Conservation (phyloP, 371 early-diverging fungal genomes). For the Mortierella sp. region DNA sequence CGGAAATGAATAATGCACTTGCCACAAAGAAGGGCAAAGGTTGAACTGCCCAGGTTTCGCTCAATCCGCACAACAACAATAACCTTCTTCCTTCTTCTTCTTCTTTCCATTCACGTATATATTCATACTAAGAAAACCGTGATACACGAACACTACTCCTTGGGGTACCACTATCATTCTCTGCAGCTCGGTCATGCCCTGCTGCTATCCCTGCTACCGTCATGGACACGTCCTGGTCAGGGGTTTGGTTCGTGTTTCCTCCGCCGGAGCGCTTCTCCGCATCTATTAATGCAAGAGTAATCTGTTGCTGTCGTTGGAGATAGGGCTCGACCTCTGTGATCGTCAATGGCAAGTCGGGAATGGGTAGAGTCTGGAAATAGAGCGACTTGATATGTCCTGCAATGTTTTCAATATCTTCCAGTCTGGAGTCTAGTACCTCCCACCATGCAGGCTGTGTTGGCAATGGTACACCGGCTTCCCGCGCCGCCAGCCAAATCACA, state of each 20-base stretch:
- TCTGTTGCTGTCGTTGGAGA: slow-evolving; percentile 14
- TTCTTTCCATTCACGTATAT: background rate
- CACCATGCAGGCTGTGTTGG: slow-evolving; percentile 88
- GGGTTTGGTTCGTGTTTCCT: too few species aligned
- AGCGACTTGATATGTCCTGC: slow-evolving; percentile 70
- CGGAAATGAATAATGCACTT: background rate
- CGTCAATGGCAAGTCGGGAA: slow-evolving; percentile 61
- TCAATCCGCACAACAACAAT: too few species aligned
- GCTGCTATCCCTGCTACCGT: too few species aligned
- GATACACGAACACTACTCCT: slow-evolving; percentile 15
- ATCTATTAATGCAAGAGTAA: background rate
- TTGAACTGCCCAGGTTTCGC: too few species aligned
- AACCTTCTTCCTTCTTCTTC: background rate
- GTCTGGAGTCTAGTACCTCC: slow-evolving; percentile 84
- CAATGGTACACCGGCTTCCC: slow-evolving; percentile 68
- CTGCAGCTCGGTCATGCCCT: background rate
- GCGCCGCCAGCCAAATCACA: slow-evolving; percentile 86
- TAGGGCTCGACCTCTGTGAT: slow-evolving; percentile 56
- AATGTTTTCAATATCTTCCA: slow-evolving; percentile 73
- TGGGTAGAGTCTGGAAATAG: slow-evolving; percentile 62
- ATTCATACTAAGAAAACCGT: slow-evolving; percentile 29
- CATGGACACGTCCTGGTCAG: too few species aligned
- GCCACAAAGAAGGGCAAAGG: too few species aligned
- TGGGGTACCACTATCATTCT: background rate
- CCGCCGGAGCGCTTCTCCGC: background rate